phyloP scores from a whole-genome alignment of 2,329 filamentous ascomycete species.

The Fusarium chuoi region DNA sequence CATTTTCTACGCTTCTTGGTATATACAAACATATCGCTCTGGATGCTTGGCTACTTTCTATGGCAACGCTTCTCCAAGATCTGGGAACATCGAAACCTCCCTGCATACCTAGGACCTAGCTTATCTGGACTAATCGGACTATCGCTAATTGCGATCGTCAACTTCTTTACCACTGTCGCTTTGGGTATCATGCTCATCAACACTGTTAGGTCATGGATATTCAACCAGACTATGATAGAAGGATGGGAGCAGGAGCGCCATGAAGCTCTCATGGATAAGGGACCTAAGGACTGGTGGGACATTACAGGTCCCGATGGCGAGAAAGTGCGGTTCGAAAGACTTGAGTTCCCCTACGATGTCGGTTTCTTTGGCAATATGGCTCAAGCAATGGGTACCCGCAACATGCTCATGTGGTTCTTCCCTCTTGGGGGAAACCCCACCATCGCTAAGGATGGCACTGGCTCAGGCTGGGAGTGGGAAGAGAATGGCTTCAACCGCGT shows the following conservation, averaged over 20 bases:
- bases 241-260: conserved; percentile 77
- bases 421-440: conserved; percentile 68
- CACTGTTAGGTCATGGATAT: conserved; percentile 67
- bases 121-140: conserved; percentile 68
- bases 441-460: conserved; percentile 52
- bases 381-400: conserved; percentile 78
- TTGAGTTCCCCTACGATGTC: conserved; percentile 86
- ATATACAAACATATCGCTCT: conserved; percentile 74
- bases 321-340: conserved; percentile 63
- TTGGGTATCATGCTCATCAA: conserved; percentile 73
- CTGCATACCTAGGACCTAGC: conserved; percentile 78
- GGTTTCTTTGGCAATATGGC: conserved; percentile 78
- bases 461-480: conserved; percentile 70
- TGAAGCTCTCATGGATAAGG: conserved; percentile 63
- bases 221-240: conserved; percentile 85
- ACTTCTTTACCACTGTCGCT: conserved; percentile 68
- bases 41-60: conserved; percentile 70
- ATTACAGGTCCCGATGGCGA: conserved; percentile 49
- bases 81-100: conserved; percentile 73
- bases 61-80: conserved; percentile 67
- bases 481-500: conserved; percentile 81
- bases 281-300: conserved; percentile 58
- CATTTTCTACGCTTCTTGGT: conserved; percentile 83
- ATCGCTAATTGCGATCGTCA: conserved; percentile 67
- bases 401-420: conserved; percentile 74